Percentiles rank a stretch among this genome's conserved stretches.
Evolutionary conservation across 2,329 filamentous ascomycete species (phyloP).

Genomic region (Penicillium sp.): DNA sequence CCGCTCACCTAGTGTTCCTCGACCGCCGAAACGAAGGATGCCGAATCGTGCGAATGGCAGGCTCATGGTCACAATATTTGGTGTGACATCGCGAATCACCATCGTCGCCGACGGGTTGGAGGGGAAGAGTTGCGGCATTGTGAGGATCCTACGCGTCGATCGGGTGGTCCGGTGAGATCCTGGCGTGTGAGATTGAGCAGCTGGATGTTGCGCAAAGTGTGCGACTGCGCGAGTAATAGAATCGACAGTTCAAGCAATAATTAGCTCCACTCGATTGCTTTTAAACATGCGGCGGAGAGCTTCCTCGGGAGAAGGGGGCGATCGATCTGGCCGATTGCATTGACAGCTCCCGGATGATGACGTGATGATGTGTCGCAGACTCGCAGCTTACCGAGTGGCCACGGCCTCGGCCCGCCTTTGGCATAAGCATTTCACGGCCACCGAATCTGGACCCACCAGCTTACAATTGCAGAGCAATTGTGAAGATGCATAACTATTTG

Average conservation of each 20-base stretch:
- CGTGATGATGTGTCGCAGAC: neutral
- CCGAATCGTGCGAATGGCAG: slow-evolving; percentile 84
- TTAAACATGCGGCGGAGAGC: neutral
- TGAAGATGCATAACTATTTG: too few relatives aligned
- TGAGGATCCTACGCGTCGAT: slow-evolving; percentile 6
- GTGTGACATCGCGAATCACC: slow-evolving; percentile 84
- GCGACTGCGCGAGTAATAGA: neutral
- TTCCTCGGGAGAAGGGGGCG: neutral
- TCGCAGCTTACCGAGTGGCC: neutral
- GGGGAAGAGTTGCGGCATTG: slow-evolving; percentile 60
- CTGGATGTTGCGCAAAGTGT: neutral
- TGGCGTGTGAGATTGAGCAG: slow-evolving; percentile 11
- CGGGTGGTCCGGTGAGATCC: slow-evolving; percentile 1
- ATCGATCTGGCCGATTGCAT: neutral
- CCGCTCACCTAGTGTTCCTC: slow-evolving; percentile 75
- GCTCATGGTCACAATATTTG: slow-evolving; percentile 61
- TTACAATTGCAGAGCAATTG: neutral
- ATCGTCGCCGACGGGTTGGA: slow-evolving; percentile 77
- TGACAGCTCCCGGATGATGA: neutral
- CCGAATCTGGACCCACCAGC: neutral
- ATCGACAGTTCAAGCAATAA: too few relatives aligned
- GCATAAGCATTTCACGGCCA: neutral
- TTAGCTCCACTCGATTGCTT: neutral
- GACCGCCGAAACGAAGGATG: slow-evolving; percentile 76
- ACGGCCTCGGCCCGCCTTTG: neutral